phyloP scores from a whole-genome alignment of 441 rosid genomes.

The Erodium moschatum region DNA sequence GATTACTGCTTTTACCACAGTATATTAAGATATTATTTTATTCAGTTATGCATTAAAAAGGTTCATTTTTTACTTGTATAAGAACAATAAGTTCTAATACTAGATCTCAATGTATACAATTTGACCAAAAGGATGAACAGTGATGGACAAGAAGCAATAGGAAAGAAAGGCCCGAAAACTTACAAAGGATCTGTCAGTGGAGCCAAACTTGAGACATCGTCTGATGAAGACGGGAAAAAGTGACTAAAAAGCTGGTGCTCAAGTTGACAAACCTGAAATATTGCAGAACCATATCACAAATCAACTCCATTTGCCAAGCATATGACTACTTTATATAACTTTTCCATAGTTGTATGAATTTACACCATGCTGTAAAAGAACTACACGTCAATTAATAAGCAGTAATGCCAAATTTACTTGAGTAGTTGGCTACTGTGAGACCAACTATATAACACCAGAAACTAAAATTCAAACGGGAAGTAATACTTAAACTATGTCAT shows the following conservation, averaged over 20 bases:
- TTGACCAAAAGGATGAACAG: not conserved
- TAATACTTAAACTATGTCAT: not conserved
- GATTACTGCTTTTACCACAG: not conserved
- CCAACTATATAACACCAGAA: not conserved
- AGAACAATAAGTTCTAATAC: not conserved
- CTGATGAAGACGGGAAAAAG: constrained; percentile 87
- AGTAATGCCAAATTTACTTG: not conserved
- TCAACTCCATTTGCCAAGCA: not conserved
- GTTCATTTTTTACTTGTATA: too few relatives aligned
- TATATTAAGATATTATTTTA: not conserved
- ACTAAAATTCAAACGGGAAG: not conserved
- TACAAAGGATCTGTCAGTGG: constrained; percentile 85
- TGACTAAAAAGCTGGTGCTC: constrained; percentile 93
- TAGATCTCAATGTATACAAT: not conserved
- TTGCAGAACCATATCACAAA: not conserved
- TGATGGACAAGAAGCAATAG: not conserved
- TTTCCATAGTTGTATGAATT: not conserved
- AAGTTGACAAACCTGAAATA: constrained; percentile 82
- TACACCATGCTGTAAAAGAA: not conserved
- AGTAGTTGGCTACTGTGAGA: too few relatives aligned
- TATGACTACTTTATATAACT: not conserved
- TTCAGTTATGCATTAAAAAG: not conserved
- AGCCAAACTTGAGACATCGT: constrained; percentile 78
- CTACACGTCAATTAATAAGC: not conserved
- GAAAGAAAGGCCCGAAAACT: constrained; percentile 26